Conservation (phyloP, 176 grass and related monocot genomes). For the Calamus simplicifolius region DNA sequence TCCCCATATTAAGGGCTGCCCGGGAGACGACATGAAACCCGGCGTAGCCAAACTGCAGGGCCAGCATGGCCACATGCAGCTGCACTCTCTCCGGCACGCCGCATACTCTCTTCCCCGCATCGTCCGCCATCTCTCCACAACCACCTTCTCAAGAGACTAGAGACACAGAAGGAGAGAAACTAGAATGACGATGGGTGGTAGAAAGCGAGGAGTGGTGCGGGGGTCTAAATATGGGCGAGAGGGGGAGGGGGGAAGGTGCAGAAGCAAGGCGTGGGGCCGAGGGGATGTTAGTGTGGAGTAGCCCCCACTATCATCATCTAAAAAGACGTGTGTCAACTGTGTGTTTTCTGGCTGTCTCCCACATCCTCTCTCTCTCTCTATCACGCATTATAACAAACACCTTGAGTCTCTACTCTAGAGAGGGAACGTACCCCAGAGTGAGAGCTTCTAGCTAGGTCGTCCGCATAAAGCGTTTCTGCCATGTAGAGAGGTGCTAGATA, state of each 20-base stretch:
- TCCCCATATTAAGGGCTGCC: constrained; percentile 90
- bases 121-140: constrained; percentile 52
- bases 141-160: background rate
- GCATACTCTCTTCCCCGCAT: constrained; percentile 39
- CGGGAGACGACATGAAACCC: constrained; percentile 94
- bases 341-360: constrained; percentile 34
- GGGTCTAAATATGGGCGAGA: constrained; percentile 35
- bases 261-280: background rate
- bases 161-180: background rate
- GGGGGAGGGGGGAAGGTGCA: background rate
- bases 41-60: constrained; percentile 93
- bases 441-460: no score
- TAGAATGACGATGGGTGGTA: background rate
- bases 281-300: background rate
- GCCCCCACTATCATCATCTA: constrained; percentile 11
- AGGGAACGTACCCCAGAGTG: background rate
- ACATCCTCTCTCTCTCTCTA: constrained; percentile 9
- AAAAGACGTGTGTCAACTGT: constrained; percentile 33
- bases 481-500: no score
- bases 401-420: no score
- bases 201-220: constrained; percentile 10
- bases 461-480: no score
- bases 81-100: constrained; percentile 88
- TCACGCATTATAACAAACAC: no score
- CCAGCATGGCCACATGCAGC: constrained; percentile 94